Base-by-base conservation (phyloP, 129 eudicot genomes). In the Ambrosia artemisiifolia region DNA sequence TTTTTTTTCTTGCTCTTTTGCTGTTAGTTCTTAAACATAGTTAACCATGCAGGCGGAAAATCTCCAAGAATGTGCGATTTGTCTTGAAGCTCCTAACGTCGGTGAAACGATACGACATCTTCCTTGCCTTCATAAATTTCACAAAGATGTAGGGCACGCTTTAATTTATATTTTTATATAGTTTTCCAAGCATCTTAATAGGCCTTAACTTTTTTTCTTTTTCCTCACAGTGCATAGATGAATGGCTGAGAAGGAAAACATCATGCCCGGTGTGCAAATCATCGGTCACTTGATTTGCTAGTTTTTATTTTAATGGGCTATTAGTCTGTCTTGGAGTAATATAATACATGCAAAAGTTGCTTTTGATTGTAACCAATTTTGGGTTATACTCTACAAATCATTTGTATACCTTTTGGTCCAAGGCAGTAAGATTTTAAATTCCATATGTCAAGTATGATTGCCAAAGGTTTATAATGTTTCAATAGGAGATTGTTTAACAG, bases 241-340 rank as follows among this genome's bases (percentile, higher is more conserved):
- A 90, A 62, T 94, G 98, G 98, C 82, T 94, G 56, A 78, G 91
- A 67, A 86, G 97, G 75, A 85, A 57, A 86, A 80, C 93, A 18
- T 84, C 93, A n/a, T 94, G 98, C 65, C 98, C 98, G 2, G 86
- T 94, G 42, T 94, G 98, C 93, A 94, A 94, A 77, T 90, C 86
- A 49, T 87, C 97, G 0, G 75, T 91, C 83, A 85, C 97, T 49
- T 91, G 88, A 91, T 71, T 48, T 10, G 62, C 70, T 56, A 28
- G 4, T 17, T 34, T 14, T 17, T n/a, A 12, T 49, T 3, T 59
- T 5, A 65, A 12, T 50, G 63, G 57, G 63, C 46, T 42, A 47
- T 6, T 50, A 35, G 77, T 34, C n/a, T 34, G 63, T 13, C 24
- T 35, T 69, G 18, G 71, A 69, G 19, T 44, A 32, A 35, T 34